Conservation (phyloP, 441 rosid species). For the Manihot esculenta region DNA sequence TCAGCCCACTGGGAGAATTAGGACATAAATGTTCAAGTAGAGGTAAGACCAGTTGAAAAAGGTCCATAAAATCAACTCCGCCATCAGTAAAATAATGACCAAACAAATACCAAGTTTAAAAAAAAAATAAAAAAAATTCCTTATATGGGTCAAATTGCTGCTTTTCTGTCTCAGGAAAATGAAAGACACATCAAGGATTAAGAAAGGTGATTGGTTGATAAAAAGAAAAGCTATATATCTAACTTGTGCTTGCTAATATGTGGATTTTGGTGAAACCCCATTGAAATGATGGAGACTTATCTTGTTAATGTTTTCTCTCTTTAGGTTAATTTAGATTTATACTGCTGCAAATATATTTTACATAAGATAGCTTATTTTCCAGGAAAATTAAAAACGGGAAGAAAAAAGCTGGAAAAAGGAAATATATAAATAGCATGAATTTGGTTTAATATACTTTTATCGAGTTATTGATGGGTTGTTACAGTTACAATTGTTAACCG, state of each 20-base stretch:
- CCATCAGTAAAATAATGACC: slow-evolving; percentile 11
- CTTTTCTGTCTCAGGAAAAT: neutral
- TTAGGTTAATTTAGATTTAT: neutral
- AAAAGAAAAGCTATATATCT: neutral
- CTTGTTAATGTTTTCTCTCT: neutral
- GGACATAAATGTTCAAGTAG: slow-evolving; percentile 4
- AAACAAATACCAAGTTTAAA: too few species aligned
- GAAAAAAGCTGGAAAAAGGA: too few species aligned
- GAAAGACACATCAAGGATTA: neutral
- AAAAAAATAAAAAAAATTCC: neutral
- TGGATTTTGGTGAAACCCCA: neutral
- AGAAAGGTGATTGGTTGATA: neutral
- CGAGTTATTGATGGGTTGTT: too few species aligned
- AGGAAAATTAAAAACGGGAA: too few species aligned
- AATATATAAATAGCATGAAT: too few species aligned
- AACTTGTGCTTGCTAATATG: neutral
- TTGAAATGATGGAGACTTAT: neutral
- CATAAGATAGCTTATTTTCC: too few species aligned
- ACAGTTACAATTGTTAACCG: too few species aligned
- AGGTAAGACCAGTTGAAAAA: slow-evolving; percentile 10
- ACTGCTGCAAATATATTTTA: too few species aligned
- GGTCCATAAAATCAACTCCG: slow-evolving; percentile 10
- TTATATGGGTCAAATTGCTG: neutral
- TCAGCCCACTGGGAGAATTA: slow-evolving; percentile 1
- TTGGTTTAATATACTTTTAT: too few species aligned